These are phyloP conservation scores for Trypanosoma brucei DNA, from an alignment of 208 protist genomes.

Conservation along the genomic window DNA sequence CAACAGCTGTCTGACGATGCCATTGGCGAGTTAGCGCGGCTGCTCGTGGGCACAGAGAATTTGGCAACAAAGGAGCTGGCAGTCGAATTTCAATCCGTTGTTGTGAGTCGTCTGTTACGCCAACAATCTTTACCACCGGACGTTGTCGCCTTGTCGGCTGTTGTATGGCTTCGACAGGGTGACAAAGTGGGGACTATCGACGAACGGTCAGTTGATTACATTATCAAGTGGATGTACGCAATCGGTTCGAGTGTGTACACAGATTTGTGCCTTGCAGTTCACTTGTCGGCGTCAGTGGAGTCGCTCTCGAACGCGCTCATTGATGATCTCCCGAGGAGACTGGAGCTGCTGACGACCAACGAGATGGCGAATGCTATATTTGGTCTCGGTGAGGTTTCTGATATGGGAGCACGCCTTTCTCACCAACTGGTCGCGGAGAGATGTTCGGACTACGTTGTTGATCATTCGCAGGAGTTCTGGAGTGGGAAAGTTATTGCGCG, in stretches of 20 bases:
- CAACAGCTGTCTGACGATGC: constrained; percentile 12
- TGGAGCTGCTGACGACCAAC: constrained; percentile 35
- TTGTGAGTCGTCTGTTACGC: neutral
- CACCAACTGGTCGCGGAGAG: constrained; percentile 69
- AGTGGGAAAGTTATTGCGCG: constrained; percentile 47
- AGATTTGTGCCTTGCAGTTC: constrained; percentile 5
- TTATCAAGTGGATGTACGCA: constrained; percentile 19
- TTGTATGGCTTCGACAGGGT: constrained; percentile 8
- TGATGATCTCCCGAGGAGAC: constrained; percentile 32
- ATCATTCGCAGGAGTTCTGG: constrained; percentile 64
- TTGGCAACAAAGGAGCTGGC: constrained; percentile 2
- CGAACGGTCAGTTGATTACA: constrained; percentile 9
- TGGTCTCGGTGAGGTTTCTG: constrained; percentile 47
- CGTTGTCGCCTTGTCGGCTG: constrained; percentile 18
- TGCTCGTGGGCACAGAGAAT: neutral
- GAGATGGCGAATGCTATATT: constrained; percentile 53
- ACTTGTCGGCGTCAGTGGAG: neutral
- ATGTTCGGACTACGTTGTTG: constrained; percentile 66
- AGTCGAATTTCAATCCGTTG: constrained; percentile 2
- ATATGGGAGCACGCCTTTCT: constrained; percentile 55
- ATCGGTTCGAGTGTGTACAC: constrained; percentile 15
- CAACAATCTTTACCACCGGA: constrained; percentile 16
- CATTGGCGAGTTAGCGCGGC: constrained; percentile 3
- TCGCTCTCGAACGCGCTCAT: constrained; percentile 16
- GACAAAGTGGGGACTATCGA: neutral